Evolutionary conservation across 306 rosid species (phyloP).

Genomic region (Amphicarpaea edgeworthii): DNA sequence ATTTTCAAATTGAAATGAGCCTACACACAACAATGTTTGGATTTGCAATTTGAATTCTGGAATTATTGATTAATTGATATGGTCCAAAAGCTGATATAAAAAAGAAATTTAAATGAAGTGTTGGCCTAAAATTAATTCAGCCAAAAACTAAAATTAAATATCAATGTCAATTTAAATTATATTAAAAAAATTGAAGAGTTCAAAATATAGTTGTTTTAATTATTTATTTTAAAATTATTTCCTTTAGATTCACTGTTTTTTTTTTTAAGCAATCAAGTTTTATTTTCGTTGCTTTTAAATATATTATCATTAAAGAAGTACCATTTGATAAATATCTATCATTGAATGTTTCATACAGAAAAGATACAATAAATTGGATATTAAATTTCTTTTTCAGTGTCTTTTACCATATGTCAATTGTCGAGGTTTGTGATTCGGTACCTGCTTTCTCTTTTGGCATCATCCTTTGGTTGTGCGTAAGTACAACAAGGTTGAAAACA

Average conservation of each 20-base stretch:
- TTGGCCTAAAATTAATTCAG: too few relatives aligned
- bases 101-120: background rate
- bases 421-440: background rate
- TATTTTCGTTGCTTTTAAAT: background rate
- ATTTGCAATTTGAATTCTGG: background rate
- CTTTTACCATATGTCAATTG: background rate
- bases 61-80: background rate
- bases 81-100: background rate
- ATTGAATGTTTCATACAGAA: background rate
- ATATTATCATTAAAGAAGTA: background rate
- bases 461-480: background rate
- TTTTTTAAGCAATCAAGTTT: background rate
- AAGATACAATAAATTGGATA: background rate
- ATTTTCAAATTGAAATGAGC: background rate
- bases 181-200: background rate
- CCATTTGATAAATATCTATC: background rate
- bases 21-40: background rate
- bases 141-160: background rate
- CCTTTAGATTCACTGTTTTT: background rate
- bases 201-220: background rate
- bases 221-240: background rate
- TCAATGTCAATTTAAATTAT: background rate
- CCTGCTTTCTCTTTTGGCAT: background rate
- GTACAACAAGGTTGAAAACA: background rate
- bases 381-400: conserved; percentile 20